A percentile compares a stretch with the other conserved stretches of the same genome.
These are phyloP conservation scores for Plantago coronopus DNA, from an alignment of 305 asterid genomes.

Conservation along the genomic window DNA sequence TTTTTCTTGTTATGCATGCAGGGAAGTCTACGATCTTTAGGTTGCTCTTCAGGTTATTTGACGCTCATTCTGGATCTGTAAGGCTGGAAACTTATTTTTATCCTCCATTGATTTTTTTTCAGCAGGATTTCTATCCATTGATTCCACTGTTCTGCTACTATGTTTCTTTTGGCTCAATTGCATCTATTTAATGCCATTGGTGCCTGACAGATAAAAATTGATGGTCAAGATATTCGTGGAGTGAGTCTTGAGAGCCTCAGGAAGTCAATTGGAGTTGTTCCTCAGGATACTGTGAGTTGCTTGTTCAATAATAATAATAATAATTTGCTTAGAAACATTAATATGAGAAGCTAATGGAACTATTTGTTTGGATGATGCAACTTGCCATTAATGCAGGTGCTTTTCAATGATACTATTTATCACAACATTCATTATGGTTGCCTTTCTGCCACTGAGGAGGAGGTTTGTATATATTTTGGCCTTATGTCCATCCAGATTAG, in stretches of 20 bases:
- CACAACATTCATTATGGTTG: conserved; percentile 92
- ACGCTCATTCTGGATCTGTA: conserved; percentile 78
- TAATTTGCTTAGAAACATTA: conserved; percentile 4
- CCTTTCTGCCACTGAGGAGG: conserved; percentile 83
- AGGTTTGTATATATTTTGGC: conserved; percentile 44
- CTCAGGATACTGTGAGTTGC: conserved; percentile 94
- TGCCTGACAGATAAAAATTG: conserved; percentile 66
- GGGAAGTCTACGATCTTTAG: conserved; percentile 97
- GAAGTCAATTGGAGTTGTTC: conserved; percentile 91
- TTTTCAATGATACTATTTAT: conserved; percentile 90
- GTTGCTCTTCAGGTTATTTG: conserved; percentile 88
- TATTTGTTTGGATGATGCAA: conserved; percentile 10
- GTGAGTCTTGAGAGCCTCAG: conserved; percentile 93
- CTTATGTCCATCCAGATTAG: background rate
- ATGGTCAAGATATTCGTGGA: conserved; percentile 80
- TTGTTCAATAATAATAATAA: conserved; percentile 4
- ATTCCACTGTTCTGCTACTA: too few relatives aligned
- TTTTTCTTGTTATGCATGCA: conserved; percentile 29
- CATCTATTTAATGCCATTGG: conserved; percentile 14
- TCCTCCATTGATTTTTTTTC: background rate
- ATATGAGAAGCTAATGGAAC: conserved; percentile 10
- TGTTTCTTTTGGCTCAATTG: conserved; percentile 1
- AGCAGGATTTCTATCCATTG: background rate
- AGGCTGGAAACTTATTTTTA: conserved; percentile 29
- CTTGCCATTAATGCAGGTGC: conserved; percentile 51